These are phyloP conservation scores for Colletotrichum endophyticum DNA, from an alignment of 2,329 filamentous ascomycete species.

Conservation along the genomic window DNA sequence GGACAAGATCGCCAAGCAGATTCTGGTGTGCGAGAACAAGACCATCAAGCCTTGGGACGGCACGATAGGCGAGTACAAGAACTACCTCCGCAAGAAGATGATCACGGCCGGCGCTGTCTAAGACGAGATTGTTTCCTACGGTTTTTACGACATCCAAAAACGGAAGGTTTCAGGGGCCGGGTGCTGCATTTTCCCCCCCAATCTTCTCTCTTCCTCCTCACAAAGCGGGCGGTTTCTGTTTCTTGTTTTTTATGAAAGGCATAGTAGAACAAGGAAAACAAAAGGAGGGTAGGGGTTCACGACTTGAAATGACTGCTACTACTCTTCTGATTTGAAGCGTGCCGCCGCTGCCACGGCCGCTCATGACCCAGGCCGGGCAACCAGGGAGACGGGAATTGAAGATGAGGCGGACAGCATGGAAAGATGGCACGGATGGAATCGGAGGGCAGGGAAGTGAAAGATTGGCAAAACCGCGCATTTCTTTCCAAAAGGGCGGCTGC, in stretches of 20 bases:
- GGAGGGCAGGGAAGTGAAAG: background rate
- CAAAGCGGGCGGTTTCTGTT: background rate
- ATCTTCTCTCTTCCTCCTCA: background rate
- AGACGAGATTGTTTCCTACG: conserved; percentile 23
- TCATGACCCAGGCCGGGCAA: background rate
- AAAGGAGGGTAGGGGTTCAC: background rate
- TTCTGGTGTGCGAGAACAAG: conserved; percentile 98
- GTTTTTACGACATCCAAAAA: background rate
- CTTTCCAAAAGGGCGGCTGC: background rate
- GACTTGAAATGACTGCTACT: background rate
- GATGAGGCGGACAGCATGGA: background rate
- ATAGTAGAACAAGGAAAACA: background rate
- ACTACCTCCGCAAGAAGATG: conserved; percentile 99
- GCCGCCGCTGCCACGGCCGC: background rate
- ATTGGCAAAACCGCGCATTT: background rate
- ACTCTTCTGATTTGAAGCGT: background rate
- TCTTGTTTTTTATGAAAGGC: background rate
- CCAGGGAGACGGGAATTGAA: background rate
- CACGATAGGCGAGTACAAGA: conserved; percentile 94
- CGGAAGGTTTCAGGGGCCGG: background rate
- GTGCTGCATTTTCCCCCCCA: background rate
- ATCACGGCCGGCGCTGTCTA: conserved; percentile 84
- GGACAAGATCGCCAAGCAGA: conserved; percentile 99
- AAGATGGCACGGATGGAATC: background rate
- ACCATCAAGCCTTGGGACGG: conserved; percentile 90